Percentiles rank a stretch among this genome's conserved stretches.
Conservation (phyloP, 192 early-diverging fungal species). For the Gigaspora rosea region DNA sequence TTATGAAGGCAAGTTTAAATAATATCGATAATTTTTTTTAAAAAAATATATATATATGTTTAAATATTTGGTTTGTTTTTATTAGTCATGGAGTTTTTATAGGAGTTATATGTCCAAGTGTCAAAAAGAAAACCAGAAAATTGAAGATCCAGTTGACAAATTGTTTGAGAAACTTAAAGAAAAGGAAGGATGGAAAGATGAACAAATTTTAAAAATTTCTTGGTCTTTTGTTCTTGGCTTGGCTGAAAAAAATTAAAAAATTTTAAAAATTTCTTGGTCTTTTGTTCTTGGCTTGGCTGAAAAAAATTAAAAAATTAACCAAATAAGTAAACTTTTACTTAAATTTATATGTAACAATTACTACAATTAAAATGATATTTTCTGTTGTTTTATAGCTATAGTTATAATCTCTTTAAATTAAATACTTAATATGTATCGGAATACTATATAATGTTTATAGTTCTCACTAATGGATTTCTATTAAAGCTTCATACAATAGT, state of each 20-base stretch:
- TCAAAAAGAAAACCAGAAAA: constrained; percentile 30
- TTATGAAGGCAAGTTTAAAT: constrained; percentile 40
- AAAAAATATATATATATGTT: background rate
- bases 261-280: constrained; percentile 51
- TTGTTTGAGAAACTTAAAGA: constrained; percentile 39
- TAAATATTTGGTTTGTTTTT: background rate
- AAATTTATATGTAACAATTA: too few relatives aligned
- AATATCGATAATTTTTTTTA: background rate
- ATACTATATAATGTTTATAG: too few relatives aligned
- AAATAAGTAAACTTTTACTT: too few relatives aligned
- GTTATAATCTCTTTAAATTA: too few relatives aligned
- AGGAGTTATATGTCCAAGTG: constrained; percentile 46
- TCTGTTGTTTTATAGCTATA: too few relatives aligned
- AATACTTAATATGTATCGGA: too few relatives aligned
- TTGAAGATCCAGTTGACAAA: constrained; percentile 49
- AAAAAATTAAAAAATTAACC: background rate
- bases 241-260: constrained; percentile 28
- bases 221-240: constrained; percentile 58
- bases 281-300: constrained; percentile 49
- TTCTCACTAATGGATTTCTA: too few relatives aligned
- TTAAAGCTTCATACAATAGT: too few relatives aligned
- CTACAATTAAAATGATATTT: too few relatives aligned
- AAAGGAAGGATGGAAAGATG: constrained; percentile 30
- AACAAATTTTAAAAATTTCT: constrained; percentile 42
- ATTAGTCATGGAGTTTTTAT: constrained; percentile 53